These are phyloP conservation scores for Flaveria bidentis DNA, from an alignment of 129 eudicot genomes.

Conservation along the genomic window DNA sequence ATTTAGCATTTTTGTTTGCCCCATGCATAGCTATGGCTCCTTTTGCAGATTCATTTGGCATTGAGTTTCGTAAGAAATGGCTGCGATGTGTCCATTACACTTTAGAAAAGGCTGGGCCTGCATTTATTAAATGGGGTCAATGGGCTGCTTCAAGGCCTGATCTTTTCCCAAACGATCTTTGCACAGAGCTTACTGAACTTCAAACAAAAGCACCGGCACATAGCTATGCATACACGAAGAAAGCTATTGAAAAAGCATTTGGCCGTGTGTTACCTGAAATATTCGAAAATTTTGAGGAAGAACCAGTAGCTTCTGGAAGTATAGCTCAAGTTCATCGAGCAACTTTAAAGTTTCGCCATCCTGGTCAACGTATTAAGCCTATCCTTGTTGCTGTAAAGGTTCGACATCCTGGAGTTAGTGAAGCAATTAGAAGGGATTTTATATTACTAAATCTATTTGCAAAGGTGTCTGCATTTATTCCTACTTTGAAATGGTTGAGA, in stretches of 20 bases:
- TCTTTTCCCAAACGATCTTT: conserved; percentile 79
- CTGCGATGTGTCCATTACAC: conserved; percentile 64
- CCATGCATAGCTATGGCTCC: conserved; percentile 96
- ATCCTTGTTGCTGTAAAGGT: conserved; percentile 89
- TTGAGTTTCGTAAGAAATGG: conserved; percentile 74
- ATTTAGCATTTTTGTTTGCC: conserved; percentile 63
- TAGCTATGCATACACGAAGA: conserved; percentile 72
- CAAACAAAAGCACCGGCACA: conserved; percentile 89
- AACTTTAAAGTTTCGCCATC: conserved; percentile 70
- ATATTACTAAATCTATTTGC: conserved; percentile 62
- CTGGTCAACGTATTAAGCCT: conserved; percentile 68
- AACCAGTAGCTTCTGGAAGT: conserved; percentile 94
- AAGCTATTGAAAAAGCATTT: conserved; percentile 75
- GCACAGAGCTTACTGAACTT: conserved; percentile 71
- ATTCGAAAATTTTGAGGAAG: conserved; percentile 86
- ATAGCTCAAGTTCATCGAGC: conserved; percentile 94
- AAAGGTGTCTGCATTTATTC: conserved; percentile 58
- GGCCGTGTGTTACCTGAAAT: conserved; percentile 78
- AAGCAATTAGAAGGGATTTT: conserved; percentile 83
- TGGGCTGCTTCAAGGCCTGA: conserved; percentile 99
- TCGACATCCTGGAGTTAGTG: conserved; percentile 95
- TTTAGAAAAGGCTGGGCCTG: conserved; percentile 87
- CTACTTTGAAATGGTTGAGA: conserved; percentile 83
- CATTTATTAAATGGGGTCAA: conserved; percentile 98
- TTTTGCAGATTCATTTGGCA: conserved; percentile 71